Conservation (phyloP, 345 rosid species). For the Psidium guajava region DNA sequence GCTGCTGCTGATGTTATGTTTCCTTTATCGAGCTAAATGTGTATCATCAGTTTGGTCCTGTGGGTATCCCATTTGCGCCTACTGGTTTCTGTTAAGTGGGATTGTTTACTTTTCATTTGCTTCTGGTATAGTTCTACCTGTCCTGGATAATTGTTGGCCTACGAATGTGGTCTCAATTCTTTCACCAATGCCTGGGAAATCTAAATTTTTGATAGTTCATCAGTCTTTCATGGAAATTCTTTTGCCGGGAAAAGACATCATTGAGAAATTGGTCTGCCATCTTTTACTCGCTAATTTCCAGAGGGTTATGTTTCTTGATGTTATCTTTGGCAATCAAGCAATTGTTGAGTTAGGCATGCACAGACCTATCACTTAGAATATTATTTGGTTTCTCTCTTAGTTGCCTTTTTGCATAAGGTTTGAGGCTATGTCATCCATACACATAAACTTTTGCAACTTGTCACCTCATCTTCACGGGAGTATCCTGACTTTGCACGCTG, state of each 20-base stretch:
- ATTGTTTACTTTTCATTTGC: neutral
- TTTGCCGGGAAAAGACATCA: neutral
- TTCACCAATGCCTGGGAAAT: neutral
- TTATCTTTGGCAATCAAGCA: too few species aligned
- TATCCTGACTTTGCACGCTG: neutral
- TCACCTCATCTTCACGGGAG: neutral
- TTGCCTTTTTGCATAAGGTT: conserved; percentile 26
- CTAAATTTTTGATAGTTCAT: neutral
- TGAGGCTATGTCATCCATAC: neutral
- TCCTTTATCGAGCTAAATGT: neutral
- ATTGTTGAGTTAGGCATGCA: neutral
- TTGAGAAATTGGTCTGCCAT: neutral
- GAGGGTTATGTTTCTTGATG: neutral
- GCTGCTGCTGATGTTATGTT: too few species aligned
- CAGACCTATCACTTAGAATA: neutral
- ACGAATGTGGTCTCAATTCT: neutral
- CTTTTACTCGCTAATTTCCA: neutral
- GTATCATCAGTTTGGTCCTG: neutral
- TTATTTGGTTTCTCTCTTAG: neutral
- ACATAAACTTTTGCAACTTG: neutral
- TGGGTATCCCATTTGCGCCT: neutral
- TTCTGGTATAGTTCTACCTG: neutral
- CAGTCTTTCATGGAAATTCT: neutral
- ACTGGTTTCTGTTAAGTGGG: neutral
- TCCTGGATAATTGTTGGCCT: neutral